Evolutionary conservation across 2,329 filamentous ascomycete genomes (phyloP).

Genomic region (Thelonectria blattea): DNA sequence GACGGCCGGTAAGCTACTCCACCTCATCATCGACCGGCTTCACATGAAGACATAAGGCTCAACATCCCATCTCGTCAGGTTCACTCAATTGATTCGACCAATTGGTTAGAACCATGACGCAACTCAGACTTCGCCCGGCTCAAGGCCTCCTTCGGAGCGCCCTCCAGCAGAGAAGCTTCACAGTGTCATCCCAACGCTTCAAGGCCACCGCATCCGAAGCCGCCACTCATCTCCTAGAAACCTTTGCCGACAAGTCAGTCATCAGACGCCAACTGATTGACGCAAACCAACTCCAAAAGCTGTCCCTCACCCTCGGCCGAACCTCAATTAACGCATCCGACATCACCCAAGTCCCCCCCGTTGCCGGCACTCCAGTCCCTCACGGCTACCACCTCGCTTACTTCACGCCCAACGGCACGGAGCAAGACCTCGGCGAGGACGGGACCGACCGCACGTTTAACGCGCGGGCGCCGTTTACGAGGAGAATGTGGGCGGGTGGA

Average conservation of each 20-base stretch:
- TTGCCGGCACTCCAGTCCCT: conserved; percentile 57
- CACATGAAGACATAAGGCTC: no score
- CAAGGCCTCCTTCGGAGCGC: conserved; percentile 16
- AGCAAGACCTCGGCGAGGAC: conserved; percentile 61
- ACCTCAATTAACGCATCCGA: conserved; percentile 48
- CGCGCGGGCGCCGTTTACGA: conserved; percentile 62
- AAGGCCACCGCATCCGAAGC: conserved; percentile 38
- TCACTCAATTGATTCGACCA: not conserved
- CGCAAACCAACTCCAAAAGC: conserved; percentile 67
- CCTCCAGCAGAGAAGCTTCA: conserved; percentile 23
- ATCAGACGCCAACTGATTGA: conserved; percentile 59
- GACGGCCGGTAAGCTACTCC: conserved; percentile 1
- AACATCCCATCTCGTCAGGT: no score
- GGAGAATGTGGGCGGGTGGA: conserved; percentile 73
- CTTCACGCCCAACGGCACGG: conserved; percentile 64
- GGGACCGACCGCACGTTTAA: conserved; percentile 68
- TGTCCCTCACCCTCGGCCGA: conserved; percentile 63
- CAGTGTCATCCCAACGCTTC: conserved; percentile 10
- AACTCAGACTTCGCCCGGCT: conserved; percentile 4
- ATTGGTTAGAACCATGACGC: not conserved
- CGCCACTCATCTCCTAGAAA: conserved; percentile 41
- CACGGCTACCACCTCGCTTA: conserved; percentile 68
- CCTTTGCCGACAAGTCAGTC: conserved; percentile 37
- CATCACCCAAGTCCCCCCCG: conserved; percentile 46
- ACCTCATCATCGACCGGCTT: not conserved